Conservation (phyloP, 1,139 yeast genomes). For the Kodamaea arcana region DNA sequence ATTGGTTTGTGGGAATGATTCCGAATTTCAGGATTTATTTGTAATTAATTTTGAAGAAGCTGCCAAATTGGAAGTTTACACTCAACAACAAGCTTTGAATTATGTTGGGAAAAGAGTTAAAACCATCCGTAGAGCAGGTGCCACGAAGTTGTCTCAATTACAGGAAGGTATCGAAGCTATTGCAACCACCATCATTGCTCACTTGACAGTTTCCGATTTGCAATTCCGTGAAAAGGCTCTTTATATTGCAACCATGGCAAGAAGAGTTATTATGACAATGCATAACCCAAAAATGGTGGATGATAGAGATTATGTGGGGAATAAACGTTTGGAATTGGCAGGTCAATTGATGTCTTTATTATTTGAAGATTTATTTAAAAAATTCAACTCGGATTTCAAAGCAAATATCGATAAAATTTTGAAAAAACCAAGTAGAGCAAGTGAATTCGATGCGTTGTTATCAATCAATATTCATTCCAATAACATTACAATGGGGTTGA, state of each 20-base stretch:
- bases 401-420: constrained; percentile 90
- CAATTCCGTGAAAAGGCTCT: constrained; percentile 93
- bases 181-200: constrained; percentile 95
- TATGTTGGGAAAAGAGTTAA: constrained; percentile 89
- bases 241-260: constrained; percentile 93
- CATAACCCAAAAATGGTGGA: constrained; percentile 93
- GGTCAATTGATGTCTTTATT: constrained; percentile 93
- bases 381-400: constrained; percentile 90
- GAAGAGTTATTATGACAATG: constrained; percentile 94
- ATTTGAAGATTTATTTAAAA: constrained; percentile 95
- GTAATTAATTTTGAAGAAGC: constrained; percentile 94
- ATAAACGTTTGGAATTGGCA: constrained; percentile 93
- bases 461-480: constrained; percentile 88
- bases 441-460: constrained; percentile 89
- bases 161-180: constrained; percentile 98
- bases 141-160: constrained; percentile 71
- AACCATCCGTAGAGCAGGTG: constrained; percentile 81
- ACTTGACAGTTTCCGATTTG: constrained; percentile 77
- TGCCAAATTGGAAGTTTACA: constrained; percentile 76
- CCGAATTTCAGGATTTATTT: constrained; percentile 85
- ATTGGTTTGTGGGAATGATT: constrained; percentile 85
- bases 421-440: constrained; percentile 90
- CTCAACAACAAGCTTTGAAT: constrained; percentile 92
- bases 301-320: constrained; percentile 98
- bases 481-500: constrained; percentile 89